Evolutionary conservation across 2,329 filamentous ascomycete genomes (phyloP).

Genomic region (Colletotrichum shisoi): DNA sequence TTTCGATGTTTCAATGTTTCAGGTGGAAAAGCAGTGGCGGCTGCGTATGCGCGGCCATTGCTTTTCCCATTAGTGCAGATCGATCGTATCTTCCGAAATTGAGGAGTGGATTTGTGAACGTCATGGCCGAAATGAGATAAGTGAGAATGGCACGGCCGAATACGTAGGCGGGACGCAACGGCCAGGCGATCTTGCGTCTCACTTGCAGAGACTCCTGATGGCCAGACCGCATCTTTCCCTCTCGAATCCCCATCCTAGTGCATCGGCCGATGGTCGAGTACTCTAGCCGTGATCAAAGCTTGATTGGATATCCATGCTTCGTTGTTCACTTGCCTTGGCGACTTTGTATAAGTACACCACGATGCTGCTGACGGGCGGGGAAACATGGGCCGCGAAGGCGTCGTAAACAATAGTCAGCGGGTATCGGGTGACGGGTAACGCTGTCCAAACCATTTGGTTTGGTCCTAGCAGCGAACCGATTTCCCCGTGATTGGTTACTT

Average conservation of each 20-base stretch:
- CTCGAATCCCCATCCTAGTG: neutral
- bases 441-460: slow-evolving; percentile 16
- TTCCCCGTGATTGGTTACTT: slow-evolving; percentile 8
- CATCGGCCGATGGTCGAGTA: slow-evolving; percentile 5
- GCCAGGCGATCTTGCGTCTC: slow-evolving; percentile 5
- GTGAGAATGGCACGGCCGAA: slow-evolving; percentile 7
- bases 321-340: slow-evolving; percentile 22
- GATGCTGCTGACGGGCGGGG: neutral
- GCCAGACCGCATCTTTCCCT: slow-evolving; percentile 5
- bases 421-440: slow-evolving; percentile 7
- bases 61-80: slow-evolving; percentile 36
- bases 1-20: slow-evolving; percentile 38
- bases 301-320: slow-evolving; percentile 20
- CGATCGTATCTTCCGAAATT: slow-evolving; percentile 39
- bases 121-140: slow-evolving; percentile 36
- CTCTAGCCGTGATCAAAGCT: slow-evolving; percentile 17
- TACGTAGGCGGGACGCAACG: slow-evolving; percentile 4
- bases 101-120: slow-evolving; percentile 32
- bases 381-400: neutral
- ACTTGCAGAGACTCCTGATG: neutral
- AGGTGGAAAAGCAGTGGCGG: slow-evolving; percentile 32
- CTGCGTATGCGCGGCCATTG: slow-evolving; percentile 14
- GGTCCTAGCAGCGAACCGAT: slow-evolving; percentile 6
- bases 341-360: neutral
- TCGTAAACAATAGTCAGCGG: neutral